Evolutionary conservation across 106 monocot species (phyloP), one percentile per base, ranked within the genome.

Genomic region (Ottelia alismoides): DNA sequence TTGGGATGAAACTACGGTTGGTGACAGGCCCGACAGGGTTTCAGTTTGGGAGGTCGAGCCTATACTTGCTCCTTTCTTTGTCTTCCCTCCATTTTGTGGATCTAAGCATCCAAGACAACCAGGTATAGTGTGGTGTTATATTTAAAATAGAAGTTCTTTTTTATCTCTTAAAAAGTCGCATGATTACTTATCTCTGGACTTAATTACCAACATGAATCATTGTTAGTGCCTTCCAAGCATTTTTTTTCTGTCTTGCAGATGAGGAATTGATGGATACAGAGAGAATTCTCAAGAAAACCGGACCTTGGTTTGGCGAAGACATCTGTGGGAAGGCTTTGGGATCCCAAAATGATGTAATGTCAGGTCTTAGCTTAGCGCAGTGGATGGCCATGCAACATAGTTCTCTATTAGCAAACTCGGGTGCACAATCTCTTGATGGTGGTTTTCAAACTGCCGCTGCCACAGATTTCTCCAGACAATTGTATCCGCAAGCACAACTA

Each of bases 21-120:
- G 63, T 26, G 71, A 71, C 49, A 30, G 63, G 11, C 27, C 32
- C 10, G 64, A 49, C 45, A 30, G 71, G 30, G 98, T 99, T 49
- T 99, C 98, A 27, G 54, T 86, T 20, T 99, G 98, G 98, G 98
- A 99, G 65, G 91, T 99, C 61, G 98, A 99, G 52, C 98, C 98
- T 63, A 86, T 99, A 1, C 67, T 69, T 24, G 77, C 98, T 43
- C 98, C 90, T 28, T 99, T 99, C 62, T 99, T 83, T 57, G 80
- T 90, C 21, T 99, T 82, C 48, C 90, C 98, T 0, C 98, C 86
- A 11, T 90, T 99, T 65, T 99, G 90, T 59, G 75, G 90, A 67
- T 47, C 88, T 12, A 99, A 99, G 62, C 72, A 79, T 6, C 70
- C 85, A 9, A 82, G 82, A 40, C 90, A 82, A 65, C 79, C 82